A percentile compares a stretch with the other conserved stretches of the same genome.
Conservation (phyloP, 192 early-diverging fungal genomes). For the Rhizophagus prolifer region DNA sequence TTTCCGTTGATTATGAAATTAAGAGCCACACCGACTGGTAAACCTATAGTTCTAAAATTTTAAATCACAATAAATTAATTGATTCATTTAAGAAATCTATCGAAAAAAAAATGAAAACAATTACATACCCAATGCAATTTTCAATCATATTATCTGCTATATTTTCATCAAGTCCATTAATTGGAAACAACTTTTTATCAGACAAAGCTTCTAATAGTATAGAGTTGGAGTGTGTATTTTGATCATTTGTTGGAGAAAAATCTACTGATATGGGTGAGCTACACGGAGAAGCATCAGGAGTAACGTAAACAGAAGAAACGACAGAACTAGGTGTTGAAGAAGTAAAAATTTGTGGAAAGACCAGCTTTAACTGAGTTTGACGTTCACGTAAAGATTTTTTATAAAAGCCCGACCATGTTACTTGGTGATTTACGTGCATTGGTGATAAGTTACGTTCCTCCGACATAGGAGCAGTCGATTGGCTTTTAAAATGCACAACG, state of each 20-base stretch:
- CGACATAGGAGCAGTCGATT: not conserved
- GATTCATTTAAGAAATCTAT: too few species aligned
- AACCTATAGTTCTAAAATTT: constrained; percentile 55
- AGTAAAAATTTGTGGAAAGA: constrained; percentile 56
- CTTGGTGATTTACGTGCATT: not conserved
- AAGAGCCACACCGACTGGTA: constrained; percentile 70
- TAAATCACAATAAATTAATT: not conserved
- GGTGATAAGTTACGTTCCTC: not conserved
- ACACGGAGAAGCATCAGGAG: constrained; percentile 34
- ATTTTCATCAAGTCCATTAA: constrained; percentile 61
- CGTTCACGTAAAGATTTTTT: constrained; percentile 73
- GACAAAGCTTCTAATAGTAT: constrained; percentile 27
- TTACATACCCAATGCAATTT: constrained; percentile 64
- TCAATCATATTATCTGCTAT: constrained; percentile 80
- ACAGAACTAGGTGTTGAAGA: constrained; percentile 38
- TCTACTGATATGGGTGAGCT: constrained; percentile 37
- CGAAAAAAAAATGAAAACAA: not conserved
- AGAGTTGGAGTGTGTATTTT: constrained; percentile 27
- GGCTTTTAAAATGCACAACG: too few species aligned
- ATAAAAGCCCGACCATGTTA: constrained; percentile 72
- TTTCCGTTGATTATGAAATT: constrained; percentile 70
- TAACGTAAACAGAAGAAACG: constrained; percentile 37
- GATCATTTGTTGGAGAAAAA: constrained; percentile 31
- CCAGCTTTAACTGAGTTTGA: constrained; percentile 60
- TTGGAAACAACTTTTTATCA: constrained; percentile 47